A percentile compares a stretch with the other conserved stretches of the same genome.
Conservation (phyloP, 768 basidiomycete species). For the Rhodotorula kratochvilovae region DNA sequence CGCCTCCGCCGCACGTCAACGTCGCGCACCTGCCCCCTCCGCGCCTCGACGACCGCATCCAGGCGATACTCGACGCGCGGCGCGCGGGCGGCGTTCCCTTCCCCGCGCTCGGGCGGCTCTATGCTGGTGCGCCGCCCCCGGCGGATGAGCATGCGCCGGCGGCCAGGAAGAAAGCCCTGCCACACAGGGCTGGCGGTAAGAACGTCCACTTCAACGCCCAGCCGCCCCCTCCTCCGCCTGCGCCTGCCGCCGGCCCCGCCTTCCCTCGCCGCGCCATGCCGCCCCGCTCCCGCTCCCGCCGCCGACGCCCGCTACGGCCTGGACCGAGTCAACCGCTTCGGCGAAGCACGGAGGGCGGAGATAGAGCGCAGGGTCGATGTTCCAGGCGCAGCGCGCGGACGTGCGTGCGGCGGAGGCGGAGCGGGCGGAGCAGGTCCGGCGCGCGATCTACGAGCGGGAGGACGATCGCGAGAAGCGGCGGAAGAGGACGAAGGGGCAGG, state of each 20-base stretch:
- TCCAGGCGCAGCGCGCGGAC: not conserved
- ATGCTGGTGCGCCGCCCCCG: too few relatives aligned
- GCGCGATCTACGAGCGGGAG: not conserved
- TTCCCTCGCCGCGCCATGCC: too few relatives aligned
- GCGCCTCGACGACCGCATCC: not conserved
- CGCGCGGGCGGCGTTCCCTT: not conserved
- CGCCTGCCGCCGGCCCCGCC: too few relatives aligned
- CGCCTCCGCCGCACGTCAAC: not conserved
- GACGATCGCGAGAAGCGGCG: not conserved
- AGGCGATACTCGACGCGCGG: not conserved
- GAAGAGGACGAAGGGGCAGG: not conserved
- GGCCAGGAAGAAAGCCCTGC: too few relatives aligned
- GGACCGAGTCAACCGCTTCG: not conserved
- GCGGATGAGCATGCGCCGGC: too few relatives aligned
- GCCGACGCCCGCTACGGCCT: not conserved
- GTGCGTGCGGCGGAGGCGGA: not conserved
- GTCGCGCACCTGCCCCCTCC: slow-evolving; percentile 20
- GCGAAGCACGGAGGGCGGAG: too few relatives aligned
- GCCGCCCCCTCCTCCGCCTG: not conserved
- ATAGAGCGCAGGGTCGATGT: too few relatives aligned
- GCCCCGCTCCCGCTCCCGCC: too few relatives aligned
- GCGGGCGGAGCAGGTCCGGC: not conserved
- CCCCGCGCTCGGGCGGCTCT: too few relatives aligned
- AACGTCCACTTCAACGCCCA: too few relatives aligned
- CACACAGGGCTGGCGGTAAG: too few relatives aligned